phyloP scores from a whole-genome alignment of 805 yeast species.

The Yamadazyma sp. region DNA sequence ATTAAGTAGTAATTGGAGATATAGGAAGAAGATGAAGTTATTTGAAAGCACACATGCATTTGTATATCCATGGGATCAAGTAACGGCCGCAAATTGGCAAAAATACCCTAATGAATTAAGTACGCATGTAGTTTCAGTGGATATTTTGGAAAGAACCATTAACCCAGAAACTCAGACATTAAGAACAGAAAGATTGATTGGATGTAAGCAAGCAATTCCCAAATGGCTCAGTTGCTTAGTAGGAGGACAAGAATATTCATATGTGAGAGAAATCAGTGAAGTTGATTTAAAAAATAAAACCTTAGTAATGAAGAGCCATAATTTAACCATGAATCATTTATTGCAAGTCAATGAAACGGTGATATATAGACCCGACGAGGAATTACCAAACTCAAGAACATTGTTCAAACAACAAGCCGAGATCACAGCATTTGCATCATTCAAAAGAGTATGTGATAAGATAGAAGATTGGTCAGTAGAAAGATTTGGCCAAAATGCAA shows the following conservation, averaged over 20 bases:
- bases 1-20: neutral
- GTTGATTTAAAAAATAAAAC: constrained; percentile 67
- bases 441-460: constrained; percentile 68
- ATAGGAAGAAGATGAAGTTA: constrained; percentile 59
- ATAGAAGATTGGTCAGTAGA: constrained; percentile 91
- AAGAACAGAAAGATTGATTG: constrained; percentile 81
- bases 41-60: constrained; percentile 69
- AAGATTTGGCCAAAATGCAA: constrained; percentile 85
- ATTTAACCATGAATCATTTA: constrained; percentile 74
- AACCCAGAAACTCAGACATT: constrained; percentile 48
- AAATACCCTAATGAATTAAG: constrained; percentile 95
- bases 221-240: constrained; percentile 70
- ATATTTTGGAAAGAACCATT: constrained; percentile 72
- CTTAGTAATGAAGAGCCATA: constrained; percentile 78
- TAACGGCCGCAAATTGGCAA: constrained; percentile 94
- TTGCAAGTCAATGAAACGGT: constrained; percentile 85
- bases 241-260: constrained; percentile 71
- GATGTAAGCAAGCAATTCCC: constrained; percentile 86
- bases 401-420: constrained; percentile 79
- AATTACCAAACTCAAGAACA: constrained; percentile 51
- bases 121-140: constrained; percentile 92
- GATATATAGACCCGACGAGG: constrained; percentile 67
- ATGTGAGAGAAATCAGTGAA: constrained; percentile 84
- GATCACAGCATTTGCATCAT: constrained; percentile 78
- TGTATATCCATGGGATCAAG: constrained; percentile 88